These are phyloP conservation scores for Cladosporium sp. DNA, from an alignment of 2,329 filamentous ascomycete genomes.

Conservation along the genomic window DNA sequence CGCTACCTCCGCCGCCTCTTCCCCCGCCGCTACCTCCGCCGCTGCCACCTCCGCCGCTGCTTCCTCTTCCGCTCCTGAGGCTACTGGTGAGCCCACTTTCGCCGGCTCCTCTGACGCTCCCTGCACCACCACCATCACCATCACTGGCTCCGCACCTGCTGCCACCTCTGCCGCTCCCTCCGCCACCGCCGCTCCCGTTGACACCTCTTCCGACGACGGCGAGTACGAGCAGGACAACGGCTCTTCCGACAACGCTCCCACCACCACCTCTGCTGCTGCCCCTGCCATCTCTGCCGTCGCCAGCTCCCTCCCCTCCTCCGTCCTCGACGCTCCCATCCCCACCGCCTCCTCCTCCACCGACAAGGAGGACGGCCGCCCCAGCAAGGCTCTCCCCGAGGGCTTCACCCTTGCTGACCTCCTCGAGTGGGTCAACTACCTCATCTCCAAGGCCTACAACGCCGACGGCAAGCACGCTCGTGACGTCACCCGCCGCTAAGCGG, in stretches of 20 bases:
- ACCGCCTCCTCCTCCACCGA: slow-evolving; percentile 17
- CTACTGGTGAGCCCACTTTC: slow-evolving; percentile 5
- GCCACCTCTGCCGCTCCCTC: slow-evolving; percentile 26
- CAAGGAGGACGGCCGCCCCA: slow-evolving; percentile 21
- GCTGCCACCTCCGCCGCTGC: no score
- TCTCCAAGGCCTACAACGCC: slow-evolving; percentile 24
- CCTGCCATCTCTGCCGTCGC: slow-evolving; percentile 27
- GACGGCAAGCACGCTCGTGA: slow-evolving; percentile 27
- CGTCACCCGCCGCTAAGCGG: slow-evolving; percentile 18
- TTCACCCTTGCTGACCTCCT: slow-evolving; percentile 31
- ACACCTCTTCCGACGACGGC: slow-evolving; percentile 5
- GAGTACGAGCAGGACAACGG: slow-evolving; percentile 12
- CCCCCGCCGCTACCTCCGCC: not conserved
- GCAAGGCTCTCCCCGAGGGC: slow-evolving; percentile 30
- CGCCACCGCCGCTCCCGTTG: slow-evolving; percentile 14
- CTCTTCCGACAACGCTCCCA: slow-evolving; percentile 16
- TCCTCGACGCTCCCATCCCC: slow-evolving; percentile 22
- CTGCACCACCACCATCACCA: slow-evolving; percentile 21
- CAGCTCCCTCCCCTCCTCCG: slow-evolving; percentile 20
- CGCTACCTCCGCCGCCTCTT: not conserved
- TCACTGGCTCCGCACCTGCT: slow-evolving; percentile 26
- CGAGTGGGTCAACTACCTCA: slow-evolving; percentile 31
- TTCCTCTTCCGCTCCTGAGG: slow-evolving; percentile 3
- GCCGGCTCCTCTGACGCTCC: not conserved
- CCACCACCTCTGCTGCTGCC: slow-evolving; percentile 19